Evolutionary conservation across 1,139 yeast genomes (phyloP).

Genomic region (Hansenula sp.): DNA sequence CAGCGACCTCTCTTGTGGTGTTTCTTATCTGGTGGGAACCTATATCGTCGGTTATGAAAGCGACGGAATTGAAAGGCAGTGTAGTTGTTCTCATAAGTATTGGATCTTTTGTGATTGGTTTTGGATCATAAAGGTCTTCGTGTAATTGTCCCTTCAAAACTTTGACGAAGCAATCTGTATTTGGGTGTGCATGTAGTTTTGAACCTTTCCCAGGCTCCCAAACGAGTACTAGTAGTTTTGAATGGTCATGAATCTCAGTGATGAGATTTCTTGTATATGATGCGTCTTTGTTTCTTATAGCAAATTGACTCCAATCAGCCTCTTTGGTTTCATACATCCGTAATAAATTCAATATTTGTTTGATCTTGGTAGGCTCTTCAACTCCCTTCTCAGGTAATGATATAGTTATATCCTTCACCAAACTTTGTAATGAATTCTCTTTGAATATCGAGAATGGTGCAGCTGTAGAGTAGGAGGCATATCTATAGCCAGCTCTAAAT

Average conservation of each 20-base stretch:
- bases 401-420: constrained; percentile 7
- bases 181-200: constrained; percentile 57
- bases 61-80: constrained; percentile 36
- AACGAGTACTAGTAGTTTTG: constrained; percentile 47
- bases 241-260: constrained; percentile 46
- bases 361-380: constrained; percentile 7
- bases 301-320: constrained; percentile 10
- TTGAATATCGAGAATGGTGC: not conserved
- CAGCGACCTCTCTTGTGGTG: constrained; percentile 33
- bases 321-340: constrained; percentile 9
- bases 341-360: constrained; percentile 9
- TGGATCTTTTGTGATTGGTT: constrained; percentile 22
- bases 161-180: constrained; percentile 60
- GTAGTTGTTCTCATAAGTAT: constrained; percentile 7
- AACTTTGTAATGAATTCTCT: constrained; percentile 3
- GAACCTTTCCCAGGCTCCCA: constrained; percentile 55
- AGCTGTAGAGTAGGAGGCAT: not conserved
- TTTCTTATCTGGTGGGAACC: constrained; percentile 53
- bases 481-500: not conserved
- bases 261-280: constrained; percentile 51
- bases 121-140: constrained; percentile 44
- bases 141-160: constrained; percentile 44
- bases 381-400: constrained; percentile 1
- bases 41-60: constrained; percentile 50
- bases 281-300: constrained; percentile 3